Base-by-base conservation (phyloP, 1,284 basidiomycete species). In the Somion occarium region DNA sequence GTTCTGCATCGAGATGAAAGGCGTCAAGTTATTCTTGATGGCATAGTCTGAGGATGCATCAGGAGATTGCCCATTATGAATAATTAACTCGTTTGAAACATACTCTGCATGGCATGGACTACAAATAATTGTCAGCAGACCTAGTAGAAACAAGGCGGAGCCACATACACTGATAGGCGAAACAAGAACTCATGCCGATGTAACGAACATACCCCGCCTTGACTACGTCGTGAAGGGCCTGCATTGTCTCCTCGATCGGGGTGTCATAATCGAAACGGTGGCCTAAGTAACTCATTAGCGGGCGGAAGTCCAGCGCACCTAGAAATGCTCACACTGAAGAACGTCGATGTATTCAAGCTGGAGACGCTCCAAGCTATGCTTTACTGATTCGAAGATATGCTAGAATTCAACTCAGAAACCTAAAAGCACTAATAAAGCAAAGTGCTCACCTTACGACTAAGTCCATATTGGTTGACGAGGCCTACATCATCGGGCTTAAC, bases 141-240 rank as follows among this genome's bases (percentile, higher is more conserved):
- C 30, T 34, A 15, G 2, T 43, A 43, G 22, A 46, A 38, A n/a
- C 23, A 11, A 4, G 13, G 19, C 42, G 34, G 34, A 23, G n/a
- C 39, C 1, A 64, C 69, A 24, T 56, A 73, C 73, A 75, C 62
- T 74, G 72, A 59, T 67, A 75, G 13, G 73, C 71, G 51, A 62
- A 67, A 51, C 70, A 73, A 20, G 69, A 45, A 25, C 71, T 75
- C 82, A 82, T 85, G 43, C 85, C 85, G 51, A 87, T 76, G 66
- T 88, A 88, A 11, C 83, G 72, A 12, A 78, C 84, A 53, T 77
- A 78, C 2, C 85, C 85, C 0, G 74, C 73, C 60, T 84, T 64
- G 18, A 86, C 82, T 19, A 87, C 76, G 53, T 86, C 84, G 56
- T 85, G 81, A 1, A 87, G 72, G 2, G 84, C 84, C 68, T 82